Conservation (phyloP, 2,329 filamentous ascomycete genomes). For the Dactylonectria macrodidyma region DNA sequence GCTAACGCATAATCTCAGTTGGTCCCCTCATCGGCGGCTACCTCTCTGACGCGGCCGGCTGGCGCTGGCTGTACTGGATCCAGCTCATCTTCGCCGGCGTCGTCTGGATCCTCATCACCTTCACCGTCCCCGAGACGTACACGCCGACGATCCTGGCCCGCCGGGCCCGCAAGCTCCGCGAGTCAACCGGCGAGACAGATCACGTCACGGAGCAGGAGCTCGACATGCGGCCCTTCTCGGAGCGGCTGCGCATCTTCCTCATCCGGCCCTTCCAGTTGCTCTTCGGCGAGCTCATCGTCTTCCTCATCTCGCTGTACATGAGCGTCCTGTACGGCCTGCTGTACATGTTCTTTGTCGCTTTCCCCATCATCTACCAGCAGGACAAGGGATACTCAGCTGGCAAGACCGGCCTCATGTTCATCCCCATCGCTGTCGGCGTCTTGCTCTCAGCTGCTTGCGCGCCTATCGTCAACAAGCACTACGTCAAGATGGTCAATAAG, state of each 20-base stretch:
- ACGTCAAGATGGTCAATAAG: slow-evolving; percentile 74
- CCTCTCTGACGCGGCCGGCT: slow-evolving; percentile 77
- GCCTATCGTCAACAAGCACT: slow-evolving; percentile 86
- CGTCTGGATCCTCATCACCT: slow-evolving; percentile 83
- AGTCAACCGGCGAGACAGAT: slow-evolving; percentile 74
- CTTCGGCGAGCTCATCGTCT: slow-evolving; percentile 86
- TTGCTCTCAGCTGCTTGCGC: slow-evolving; percentile 76
- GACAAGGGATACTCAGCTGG: slow-evolving; percentile 85
- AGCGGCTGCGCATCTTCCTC: slow-evolving; percentile 82
- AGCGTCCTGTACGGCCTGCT: slow-evolving; percentile 82
- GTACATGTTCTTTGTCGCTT: slow-evolving; percentile 85
- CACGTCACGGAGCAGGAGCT: slow-evolving; percentile 88
- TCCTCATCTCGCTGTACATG: slow-evolving; percentile 90
- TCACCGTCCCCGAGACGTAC: slow-evolving; percentile 93
- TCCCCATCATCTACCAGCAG: slow-evolving; percentile 79
- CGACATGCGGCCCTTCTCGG: slow-evolving; percentile 77
- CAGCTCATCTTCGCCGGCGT: slow-evolving; percentile 82
- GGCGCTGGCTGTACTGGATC: slow-evolving; percentile 92
- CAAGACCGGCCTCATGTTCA: slow-evolving; percentile 88
- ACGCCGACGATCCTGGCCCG: slow-evolving; percentile 81
- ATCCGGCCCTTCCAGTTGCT: slow-evolving; percentile 88
- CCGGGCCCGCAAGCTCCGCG: slow-evolving; percentile 80
- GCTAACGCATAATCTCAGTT: slow-evolving; percentile 54
- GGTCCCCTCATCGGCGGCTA: slow-evolving; percentile 85
- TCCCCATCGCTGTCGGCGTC: slow-evolving; percentile 85